Evolutionary conservation across 2,329 filamentous ascomycete species (phyloP), one percentile per base, ranked within the genome.

Genomic region (Venturia aucupariae): DNA sequence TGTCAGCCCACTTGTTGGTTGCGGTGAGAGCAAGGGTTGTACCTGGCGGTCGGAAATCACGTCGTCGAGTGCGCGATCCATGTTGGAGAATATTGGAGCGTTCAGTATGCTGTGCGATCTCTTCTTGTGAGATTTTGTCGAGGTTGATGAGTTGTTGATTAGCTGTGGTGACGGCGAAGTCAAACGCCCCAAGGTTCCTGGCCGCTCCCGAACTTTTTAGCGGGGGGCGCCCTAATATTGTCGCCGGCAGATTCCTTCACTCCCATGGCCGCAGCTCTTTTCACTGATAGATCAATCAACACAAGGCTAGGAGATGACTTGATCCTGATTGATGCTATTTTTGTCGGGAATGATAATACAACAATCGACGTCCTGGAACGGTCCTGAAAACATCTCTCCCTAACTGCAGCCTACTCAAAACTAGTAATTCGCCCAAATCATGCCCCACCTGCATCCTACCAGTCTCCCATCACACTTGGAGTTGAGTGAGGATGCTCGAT

Each of bases 41-140:
- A 86, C 84, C 71, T 84, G 82, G 68, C 82, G 82, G 70, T 86
- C 84, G 67, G 79, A 78, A 67, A 86, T 85, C 71, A 86, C 85
- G 70, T 87, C 85, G 75, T 87, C 84, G 65, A 87, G 77, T 70
- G 81, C 83, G 71, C 84, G 82, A 76, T 87, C 85, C 84, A 87
- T 87, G 30, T 35, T 57, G 6, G 19, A 35, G 30, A 4, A 10
- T 57, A 17, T 10, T 2, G 22, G 27, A 19, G 51, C 13, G 27
- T 8, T 57, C 4, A 30, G 17, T 57, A 6, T 35, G 15, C n/a
- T 57, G 15, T 35, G 15, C n/a, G 10, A 8, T n/a, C 35, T 11
- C 7, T 15, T 22, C 1, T 51, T 7, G 27, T 15, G 11, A 51
- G 13, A 24, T 51, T 27, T 55, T 55, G 51, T 32, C 24, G 30